Percentiles rank a stretch among this genome's conserved stretches.
Evolutionary conservation across 2,329 filamentous ascomycete species (phyloP).

Genomic region (Cladorrhinum sp.): DNA sequence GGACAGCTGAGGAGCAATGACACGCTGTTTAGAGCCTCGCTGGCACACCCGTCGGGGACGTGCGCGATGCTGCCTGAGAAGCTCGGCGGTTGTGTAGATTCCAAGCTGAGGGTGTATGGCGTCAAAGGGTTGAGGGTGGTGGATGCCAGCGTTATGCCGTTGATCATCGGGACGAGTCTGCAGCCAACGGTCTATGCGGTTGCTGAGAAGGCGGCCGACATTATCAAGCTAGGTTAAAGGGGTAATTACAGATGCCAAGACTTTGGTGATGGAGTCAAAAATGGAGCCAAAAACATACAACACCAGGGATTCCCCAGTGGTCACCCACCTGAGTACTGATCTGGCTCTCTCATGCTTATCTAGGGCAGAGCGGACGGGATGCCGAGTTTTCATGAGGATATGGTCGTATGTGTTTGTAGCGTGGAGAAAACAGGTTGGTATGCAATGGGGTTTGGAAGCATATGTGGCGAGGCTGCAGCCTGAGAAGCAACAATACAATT

Average conservation of each 20-base stretch:
- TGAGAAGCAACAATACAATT: no score
- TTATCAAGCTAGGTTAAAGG: background rate
- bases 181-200: conserved; percentile 24
- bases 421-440: no score
- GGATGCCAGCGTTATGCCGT: conserved; percentile 21
- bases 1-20: conserved; percentile 10
- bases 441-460: no score
- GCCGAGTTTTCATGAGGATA: background rate
- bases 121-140: conserved; percentile 20
- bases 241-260: background rate
- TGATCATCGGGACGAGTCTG: conserved; percentile 17
- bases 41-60: conserved; percentile 21
- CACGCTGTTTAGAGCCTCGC: conserved; percentile 14
- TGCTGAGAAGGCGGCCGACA: conserved; percentile 4
- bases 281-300: background rate
- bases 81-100: conserved; percentile 18
- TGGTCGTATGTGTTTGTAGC: background rate
- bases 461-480: no score
- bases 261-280: background rate
- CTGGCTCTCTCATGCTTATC: background rate
- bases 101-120: conserved; percentile 21
- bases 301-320: background rate
- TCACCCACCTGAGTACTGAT: background rate
- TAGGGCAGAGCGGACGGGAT: background rate
- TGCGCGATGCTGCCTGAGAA: conserved; percentile 24